Evolutionary conservation across 2,329 filamentous ascomycete genomes (phyloP).

Genomic region (Claviceps sp.): DNA sequence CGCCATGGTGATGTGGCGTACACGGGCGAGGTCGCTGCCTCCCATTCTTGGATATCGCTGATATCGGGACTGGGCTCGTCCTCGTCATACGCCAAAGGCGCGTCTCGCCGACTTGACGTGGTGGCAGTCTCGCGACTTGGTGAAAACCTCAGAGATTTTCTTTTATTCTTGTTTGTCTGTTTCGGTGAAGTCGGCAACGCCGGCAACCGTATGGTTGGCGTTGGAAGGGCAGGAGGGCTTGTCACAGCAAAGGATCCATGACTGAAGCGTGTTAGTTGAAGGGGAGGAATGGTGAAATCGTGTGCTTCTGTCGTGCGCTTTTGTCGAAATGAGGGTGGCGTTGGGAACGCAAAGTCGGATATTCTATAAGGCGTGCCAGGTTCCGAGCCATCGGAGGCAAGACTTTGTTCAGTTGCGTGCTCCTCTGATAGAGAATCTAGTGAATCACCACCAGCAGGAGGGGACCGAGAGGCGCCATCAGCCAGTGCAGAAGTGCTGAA

Average conservation of each 20-base stretch:
- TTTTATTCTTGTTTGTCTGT: neutral
- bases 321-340: slow-evolving; percentile 14
- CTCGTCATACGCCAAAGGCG: slow-evolving; percentile 12
- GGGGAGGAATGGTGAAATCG: neutral
- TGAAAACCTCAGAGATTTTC: neutral
- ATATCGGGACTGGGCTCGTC: slow-evolving; percentile 23
- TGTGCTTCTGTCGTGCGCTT: neutral
- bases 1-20: neutral
- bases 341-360: slow-evolving; percentile 23
- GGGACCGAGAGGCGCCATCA: neutral
- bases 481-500: neutral
- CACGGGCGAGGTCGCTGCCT: slow-evolving; percentile 8
- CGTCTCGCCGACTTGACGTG: slow-evolving; percentile 13
- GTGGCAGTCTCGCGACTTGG: slow-evolving; percentile 2
- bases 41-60: slow-evolving; percentile 25
- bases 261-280: neutral
- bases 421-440: neutral
- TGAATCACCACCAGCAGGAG: neutral
- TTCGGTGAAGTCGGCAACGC: neutral
- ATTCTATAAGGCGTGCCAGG: slow-evolving; percentile 17
- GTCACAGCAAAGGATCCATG: neutral
- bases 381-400: neutral
- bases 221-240: slow-evolving; percentile 1
- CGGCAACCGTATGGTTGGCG: slow-evolving; percentile 3
- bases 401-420: slow-evolving; percentile 6